Evolutionary conservation across 257 asterid genomes (phyloP), one percentile per base, ranked within the genome.

Genomic region (Hygrophila difformis): DNA sequence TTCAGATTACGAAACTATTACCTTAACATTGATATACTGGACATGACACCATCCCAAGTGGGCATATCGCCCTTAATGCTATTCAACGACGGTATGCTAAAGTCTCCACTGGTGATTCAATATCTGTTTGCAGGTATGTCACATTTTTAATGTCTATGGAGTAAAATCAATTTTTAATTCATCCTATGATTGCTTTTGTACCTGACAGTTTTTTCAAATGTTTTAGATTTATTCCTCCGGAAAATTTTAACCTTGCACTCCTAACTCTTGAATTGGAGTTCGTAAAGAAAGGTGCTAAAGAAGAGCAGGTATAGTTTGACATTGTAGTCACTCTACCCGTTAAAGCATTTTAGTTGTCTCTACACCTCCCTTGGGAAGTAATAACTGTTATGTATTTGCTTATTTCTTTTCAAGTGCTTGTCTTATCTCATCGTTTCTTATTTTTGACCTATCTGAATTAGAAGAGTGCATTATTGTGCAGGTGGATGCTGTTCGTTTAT

Each of bases 261-360:
- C 78, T 91, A 36, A 78, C 83, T 18, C 75, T 91, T n/a, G 99
- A 91, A 57, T 73, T 91, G 82, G 99, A 91, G 81, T 91, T 86
- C 67, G 84, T 91, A 53, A 86, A 81, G 81, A 91, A 73, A 60
- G 94, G 86, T 52, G 62, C 93, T 33, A 91, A 61, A 73, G 96
- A 91, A 1, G 99, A 86, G 58, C 88, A 72, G 66, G 99, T 91
- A 59, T 60, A 36, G 20, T 44, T 51, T 51, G 43, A 50, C 38
- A 9, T 61, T 14, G 35, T 48, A 33, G 22, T 21, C 53, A 31
- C 53, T 20, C 35, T 49, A 26, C 28, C 31, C 20, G 20, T 19
- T 44, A 24, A n/a, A 29, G 21, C 38, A 47, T 38, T 24, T 33
- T 37, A 29, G 22, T 40, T 56, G 37, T 19, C 42, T 31, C 20